These are phyloP conservation scores for Fusarium graminum DNA, from an alignment of 2,329 filamentous ascomycete species.

Conservation along the genomic window DNA sequence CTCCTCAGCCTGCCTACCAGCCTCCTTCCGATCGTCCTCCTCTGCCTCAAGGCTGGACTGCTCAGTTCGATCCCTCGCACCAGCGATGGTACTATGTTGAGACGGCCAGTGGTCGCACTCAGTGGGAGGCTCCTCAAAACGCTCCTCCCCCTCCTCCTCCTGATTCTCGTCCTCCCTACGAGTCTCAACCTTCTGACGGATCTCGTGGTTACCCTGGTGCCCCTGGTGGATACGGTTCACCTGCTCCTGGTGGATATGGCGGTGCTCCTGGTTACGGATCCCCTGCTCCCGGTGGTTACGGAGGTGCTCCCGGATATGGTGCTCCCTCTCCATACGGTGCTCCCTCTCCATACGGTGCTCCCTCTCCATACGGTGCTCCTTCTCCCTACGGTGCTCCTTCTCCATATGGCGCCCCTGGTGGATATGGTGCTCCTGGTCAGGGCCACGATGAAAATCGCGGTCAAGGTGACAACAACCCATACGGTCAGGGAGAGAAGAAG, in stretches of 20 bases:
- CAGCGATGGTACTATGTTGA: constrained; percentile 77
- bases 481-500: constrained; percentile 49
- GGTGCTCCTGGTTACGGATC: constrained; percentile 40
- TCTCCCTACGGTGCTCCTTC: constrained; percentile 31
- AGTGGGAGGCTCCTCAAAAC: constrained; percentile 71
- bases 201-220: constrained; percentile 45
- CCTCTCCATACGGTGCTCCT: constrained; percentile 18
- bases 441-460: constrained; percentile 19
- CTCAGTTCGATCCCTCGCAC: constrained; percentile 71
- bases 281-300: constrained; percentile 28
- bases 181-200: constrained; percentile 42
- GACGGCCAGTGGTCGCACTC: constrained; percentile 69
- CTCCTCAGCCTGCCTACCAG: constrained; percentile 51
- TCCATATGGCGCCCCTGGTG: constrained; percentile 26
- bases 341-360: constrained; percentile 28
- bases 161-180: constrained; percentile 42
- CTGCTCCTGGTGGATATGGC: constrained; percentile 37
- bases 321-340: constrained; percentile 38
- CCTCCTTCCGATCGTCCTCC: constrained; percentile 60
- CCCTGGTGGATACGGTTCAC: constrained; percentile 41
- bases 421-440: constrained; percentile 31
- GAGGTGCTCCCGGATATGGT: constrained; percentile 24
- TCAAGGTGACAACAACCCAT: constrained; percentile 33
- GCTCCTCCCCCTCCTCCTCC: constrained; percentile 44
- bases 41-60: constrained; percentile 71